phyloP scores from a whole-genome alignment of 306 rosid genomes.

The Abrus precatorius region DNA sequence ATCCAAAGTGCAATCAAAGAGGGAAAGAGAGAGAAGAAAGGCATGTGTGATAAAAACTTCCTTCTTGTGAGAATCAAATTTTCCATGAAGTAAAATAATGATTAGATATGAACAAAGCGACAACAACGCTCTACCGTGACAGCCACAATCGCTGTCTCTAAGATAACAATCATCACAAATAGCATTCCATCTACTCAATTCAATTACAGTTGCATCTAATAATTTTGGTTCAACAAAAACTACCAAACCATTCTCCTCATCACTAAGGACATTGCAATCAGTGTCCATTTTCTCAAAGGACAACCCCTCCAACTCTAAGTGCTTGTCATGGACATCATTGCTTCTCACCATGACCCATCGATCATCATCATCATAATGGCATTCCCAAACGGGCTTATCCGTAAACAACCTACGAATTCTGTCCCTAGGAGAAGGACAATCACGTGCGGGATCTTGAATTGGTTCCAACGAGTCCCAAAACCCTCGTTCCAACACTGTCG shows the following conservation, averaged over 20 bases:
- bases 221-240: constrained; percentile 22
- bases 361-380: constrained; percentile 44
- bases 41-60: constrained; percentile 29
- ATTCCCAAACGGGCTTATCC: constrained; percentile 56
- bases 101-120: constrained; percentile 29
- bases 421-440: constrained; percentile 41
- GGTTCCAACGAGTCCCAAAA: constrained; percentile 62
- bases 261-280: neutral
- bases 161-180: constrained; percentile 31
- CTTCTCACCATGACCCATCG: constrained; percentile 80
- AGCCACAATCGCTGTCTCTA: neutral
- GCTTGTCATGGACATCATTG: constrained; percentile 24
- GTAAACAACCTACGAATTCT: constrained; percentile 62
- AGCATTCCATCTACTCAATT: constrained; percentile 33
- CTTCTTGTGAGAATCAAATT: constrained; percentile 35
- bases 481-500: constrained; percentile 63
- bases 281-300: constrained; percentile 22
- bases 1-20: constrained; percentile 35
- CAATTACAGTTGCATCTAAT: neutral
- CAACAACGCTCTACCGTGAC: constrained; percentile 1
- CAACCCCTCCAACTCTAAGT: constrained; percentile 28
- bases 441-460: constrained; percentile 42
- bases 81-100: constrained; percentile 15
- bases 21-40: constrained; percentile 6
- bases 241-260: constrained; percentile 10